Percentiles rank a stretch among this genome's conserved stretches.
These are phyloP conservation scores for Kodamaea alishanica DNA, from an alignment of 1,139 yeast species.

Conservation along the genomic window DNA sequence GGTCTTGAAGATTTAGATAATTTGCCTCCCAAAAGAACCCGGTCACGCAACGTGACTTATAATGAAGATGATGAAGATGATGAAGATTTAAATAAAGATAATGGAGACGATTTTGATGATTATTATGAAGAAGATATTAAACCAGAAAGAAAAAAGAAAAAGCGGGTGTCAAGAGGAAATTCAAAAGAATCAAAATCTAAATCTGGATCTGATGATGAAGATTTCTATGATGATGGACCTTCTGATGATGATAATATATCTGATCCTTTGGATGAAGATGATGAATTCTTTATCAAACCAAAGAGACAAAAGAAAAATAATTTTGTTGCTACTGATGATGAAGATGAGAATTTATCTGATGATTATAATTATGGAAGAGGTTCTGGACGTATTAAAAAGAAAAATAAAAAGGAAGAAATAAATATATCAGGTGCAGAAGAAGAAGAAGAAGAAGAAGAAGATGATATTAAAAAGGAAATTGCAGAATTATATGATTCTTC, in stretches of 20 bases:
- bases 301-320: slow-evolving; percentile 20
- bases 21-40: slow-evolving; percentile 11
- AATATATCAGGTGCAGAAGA: slow-evolving; percentile 24
- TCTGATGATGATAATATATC: slow-evolving; percentile 13
- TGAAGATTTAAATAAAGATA: slow-evolving; percentile 10
- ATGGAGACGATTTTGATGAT: slow-evolving; percentile 22
- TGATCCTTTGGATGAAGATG: slow-evolving; percentile 22
- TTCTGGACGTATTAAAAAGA: slow-evolving; percentile 14
- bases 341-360: slow-evolving; percentile 27
- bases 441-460: slow-evolving; percentile 29
- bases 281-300: slow-evolving; percentile 14
- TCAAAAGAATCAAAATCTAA: slow-evolving; percentile 9
- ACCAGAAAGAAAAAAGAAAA: slow-evolving; percentile 6
- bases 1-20: slow-evolving; percentile 12
- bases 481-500: slow-evolving; percentile 53
- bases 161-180: slow-evolving; percentile 17
- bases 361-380: slow-evolving; percentile 26
- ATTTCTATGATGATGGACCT: slow-evolving; percentile 22
- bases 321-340: slow-evolving; percentile 41
- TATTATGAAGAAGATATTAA: slow-evolving; percentile 26
- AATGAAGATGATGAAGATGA: slow-evolving; percentile 16
- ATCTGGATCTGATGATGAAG: slow-evolving; percentile 24
- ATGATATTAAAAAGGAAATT: slow-evolving; percentile 47
- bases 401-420: slow-evolving; percentile 19
- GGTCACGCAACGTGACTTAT: slow-evolving; percentile 7